Evolutionary conservation across 2,329 filamentous ascomycete species (phyloP).

Genomic region (Delphinella strobiligena): DNA sequence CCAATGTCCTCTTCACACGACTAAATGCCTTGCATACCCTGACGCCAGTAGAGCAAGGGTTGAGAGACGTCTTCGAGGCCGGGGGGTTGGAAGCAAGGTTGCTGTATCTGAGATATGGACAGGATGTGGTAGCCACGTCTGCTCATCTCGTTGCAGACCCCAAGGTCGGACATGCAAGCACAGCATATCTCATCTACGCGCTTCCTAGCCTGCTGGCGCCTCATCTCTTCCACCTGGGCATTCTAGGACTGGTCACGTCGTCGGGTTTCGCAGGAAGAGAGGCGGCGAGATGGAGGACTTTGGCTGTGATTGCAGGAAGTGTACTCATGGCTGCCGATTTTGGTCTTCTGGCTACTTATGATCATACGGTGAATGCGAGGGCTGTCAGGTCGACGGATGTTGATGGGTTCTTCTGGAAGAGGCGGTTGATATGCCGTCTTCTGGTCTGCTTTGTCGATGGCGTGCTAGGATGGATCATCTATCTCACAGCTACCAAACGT

Average conservation of each 20-base stretch:
- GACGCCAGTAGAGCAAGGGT: constrained; percentile 47
- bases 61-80: constrained; percentile 57
- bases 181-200: constrained; percentile 68
- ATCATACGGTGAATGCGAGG: constrained; percentile 51
- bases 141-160: constrained; percentile 53
- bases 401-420: constrained; percentile 60
- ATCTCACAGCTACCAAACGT: constrained; percentile 66
- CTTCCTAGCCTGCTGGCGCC: constrained; percentile 60
- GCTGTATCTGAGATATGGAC: constrained; percentile 75
- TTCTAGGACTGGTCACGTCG: constrained; percentile 64
- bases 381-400: constrained; percentile 49
- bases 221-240: constrained; percentile 67
- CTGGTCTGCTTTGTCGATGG: constrained; percentile 54
- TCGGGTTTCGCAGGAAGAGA: constrained; percentile 50
- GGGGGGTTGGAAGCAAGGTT: constrained; percentile 54
- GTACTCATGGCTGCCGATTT: constrained; percentile 51
- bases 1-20: constrained; percentile 71
- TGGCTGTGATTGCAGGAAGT: constrained; percentile 53
- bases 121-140: constrained; percentile 59
- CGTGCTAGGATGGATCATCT: constrained; percentile 53
- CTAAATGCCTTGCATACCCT: constrained; percentile 50
- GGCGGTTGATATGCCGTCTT: constrained; percentile 51
- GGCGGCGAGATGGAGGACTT: constrained; percentile 55
- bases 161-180: constrained; percentile 29
- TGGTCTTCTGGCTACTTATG: constrained; percentile 53